phyloP scores from a whole-genome alignment of 495 filamentous ascomycete species.

The Aspergillus taichungensis region DNA sequence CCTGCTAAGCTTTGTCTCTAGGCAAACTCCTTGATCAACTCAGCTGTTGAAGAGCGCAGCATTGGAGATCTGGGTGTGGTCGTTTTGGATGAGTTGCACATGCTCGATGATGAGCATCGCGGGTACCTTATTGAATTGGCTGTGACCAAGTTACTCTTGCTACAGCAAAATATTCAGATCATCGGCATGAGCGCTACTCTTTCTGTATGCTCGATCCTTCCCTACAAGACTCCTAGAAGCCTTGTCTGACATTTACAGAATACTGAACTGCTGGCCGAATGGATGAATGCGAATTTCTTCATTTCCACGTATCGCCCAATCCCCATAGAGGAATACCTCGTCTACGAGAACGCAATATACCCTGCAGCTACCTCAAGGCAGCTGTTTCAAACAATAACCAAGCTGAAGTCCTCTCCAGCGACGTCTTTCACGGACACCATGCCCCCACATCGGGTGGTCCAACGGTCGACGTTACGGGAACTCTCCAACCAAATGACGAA shows the following conservation, averaged over 20 bases:
- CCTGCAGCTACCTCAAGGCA: slow-evolving; percentile 51
- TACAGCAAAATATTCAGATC: slow-evolving; percentile 63
- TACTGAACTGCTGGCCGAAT: slow-evolving; percentile 55
- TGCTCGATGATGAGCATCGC: slow-evolving; percentile 72
- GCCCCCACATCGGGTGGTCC: slow-evolving; percentile 41
- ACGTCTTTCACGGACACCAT: slow-evolving; percentile 24
- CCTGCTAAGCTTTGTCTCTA: slow-evolving; percentile 14
- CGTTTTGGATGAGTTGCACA: slow-evolving; percentile 74
- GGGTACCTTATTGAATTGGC: slow-evolving; percentile 77
- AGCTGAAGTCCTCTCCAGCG: slow-evolving; percentile 34
- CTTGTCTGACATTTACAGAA: slow-evolving; percentile 44
- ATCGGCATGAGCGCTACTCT: slow-evolving; percentile 80
- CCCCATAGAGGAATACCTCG: slow-evolving; percentile 66
- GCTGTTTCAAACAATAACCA: slow-evolving; percentile 53
- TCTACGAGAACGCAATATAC: slow-evolving; percentile 67
- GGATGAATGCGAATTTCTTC: slow-evolving; percentile 65
- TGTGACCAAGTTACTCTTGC: slow-evolving; percentile 63
- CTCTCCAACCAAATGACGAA: slow-evolving; percentile 58
- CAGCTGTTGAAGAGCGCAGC: slow-evolving; percentile 62
- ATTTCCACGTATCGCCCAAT: slow-evolving; percentile 67
- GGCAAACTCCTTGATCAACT: slow-evolving; percentile 74
- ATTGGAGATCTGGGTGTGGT: slow-evolving; percentile 57
- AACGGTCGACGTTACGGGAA: slow-evolving; percentile 48
- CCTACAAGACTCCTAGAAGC: not conserved
- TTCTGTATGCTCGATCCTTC: slow-evolving; percentile 39